Base-by-base conservation (phyloP, 495 filamentous ascomycete species). In the Aspergillus nidulans region DNA sequence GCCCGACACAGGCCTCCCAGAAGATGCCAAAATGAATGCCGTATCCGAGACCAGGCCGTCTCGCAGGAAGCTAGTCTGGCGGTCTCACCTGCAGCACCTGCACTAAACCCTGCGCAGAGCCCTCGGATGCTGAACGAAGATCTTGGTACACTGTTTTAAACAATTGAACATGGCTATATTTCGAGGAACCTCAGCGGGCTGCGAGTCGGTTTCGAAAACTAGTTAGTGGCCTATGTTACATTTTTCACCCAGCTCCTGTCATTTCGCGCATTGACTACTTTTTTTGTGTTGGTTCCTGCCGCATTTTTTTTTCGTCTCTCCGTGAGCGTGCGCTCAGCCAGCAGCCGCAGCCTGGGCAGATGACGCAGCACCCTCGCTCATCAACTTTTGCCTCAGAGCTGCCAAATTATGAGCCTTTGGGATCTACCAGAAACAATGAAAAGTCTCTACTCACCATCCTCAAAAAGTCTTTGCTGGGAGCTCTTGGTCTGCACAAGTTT, bases 401-500 rank as follows among this genome's bases (percentile, higher is more conserved):
- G 49, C 12, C 10, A 52, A 45, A 40, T 26, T 53, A 55, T 69
- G 47, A 69, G 64, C 49, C 30, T 30, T 18, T 28, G 28, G 2
- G 4, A 44, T 25, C 10, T 32, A 24, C n/a, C 39, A 36, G 24
- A 19, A 34, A 52, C 4, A 24, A 30, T 23, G 13, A 52, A 40
- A 26, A 1, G 41, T 23, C 23, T 46, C n/a, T 16, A 65, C 82
- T 65, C 71, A 90, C 91, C 87, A 71, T 97, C 92, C 69, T 97
- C 94, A 24, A 96, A 86, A 39, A 95, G 71, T 24, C 87, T 80
- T 62, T 96, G 72, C 71, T 92, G 96, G 47, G 85, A 82, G 46
- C 85, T 86, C 76, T 97, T 98, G 36, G 79, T 82, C 64, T 89
- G 81, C 36, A 97, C 82, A 51, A 97, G 90, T 63, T 81, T 82